Conservation (phyloP, 768 basidiomycete species). For the Hypholoma fasciculare region DNA sequence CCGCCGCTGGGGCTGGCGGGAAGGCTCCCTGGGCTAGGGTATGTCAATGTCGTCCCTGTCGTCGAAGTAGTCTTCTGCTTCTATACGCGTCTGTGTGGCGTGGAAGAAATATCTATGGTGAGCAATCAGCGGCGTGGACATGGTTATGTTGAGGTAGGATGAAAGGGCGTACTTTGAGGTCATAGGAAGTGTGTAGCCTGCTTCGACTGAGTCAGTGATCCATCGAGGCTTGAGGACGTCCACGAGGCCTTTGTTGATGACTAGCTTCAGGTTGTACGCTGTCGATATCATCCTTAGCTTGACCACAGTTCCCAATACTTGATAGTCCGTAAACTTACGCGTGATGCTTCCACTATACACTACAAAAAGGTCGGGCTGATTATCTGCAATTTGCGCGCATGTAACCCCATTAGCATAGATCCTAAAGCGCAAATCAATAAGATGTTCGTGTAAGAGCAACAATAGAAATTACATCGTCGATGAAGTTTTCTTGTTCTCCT, state of each 20-base stretch:
- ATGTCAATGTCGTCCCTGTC: constrained; percentile 27
- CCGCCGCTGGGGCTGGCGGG: too few species aligned
- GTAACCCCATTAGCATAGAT: constrained; percentile 71
- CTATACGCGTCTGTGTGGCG: constrained; percentile 52
- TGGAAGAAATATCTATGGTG: constrained; percentile 74
- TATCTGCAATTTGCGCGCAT: constrained; percentile 59
- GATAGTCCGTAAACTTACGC: constrained; percentile 47
- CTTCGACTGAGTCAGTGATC: constrained; percentile 76
- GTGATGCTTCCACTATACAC: constrained; percentile 70
- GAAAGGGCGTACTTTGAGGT: constrained; percentile 55
- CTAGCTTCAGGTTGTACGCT: constrained; percentile 72
- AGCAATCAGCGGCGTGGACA: not conserved
- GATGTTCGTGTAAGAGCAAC: too few species aligned
- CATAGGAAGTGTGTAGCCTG: constrained; percentile 56
- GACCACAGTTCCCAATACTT: too few species aligned
- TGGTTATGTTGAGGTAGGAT: not conserved
- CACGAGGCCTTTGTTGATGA: constrained; percentile 68
- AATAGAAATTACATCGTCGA: constrained; percentile 58
- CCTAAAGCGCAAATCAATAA: too few species aligned
- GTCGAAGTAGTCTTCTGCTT: constrained; percentile 47
- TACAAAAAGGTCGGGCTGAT: constrained; percentile 52
- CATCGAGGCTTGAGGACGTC: constrained; percentile 82
- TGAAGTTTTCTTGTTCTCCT: constrained; percentile 71
- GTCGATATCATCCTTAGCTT: not conserved
- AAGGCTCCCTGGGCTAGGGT: too few species aligned